phyloP scores from a whole-genome alignment of 176 grass and related monocot species.

The Saccharum spontaneum region DNA sequence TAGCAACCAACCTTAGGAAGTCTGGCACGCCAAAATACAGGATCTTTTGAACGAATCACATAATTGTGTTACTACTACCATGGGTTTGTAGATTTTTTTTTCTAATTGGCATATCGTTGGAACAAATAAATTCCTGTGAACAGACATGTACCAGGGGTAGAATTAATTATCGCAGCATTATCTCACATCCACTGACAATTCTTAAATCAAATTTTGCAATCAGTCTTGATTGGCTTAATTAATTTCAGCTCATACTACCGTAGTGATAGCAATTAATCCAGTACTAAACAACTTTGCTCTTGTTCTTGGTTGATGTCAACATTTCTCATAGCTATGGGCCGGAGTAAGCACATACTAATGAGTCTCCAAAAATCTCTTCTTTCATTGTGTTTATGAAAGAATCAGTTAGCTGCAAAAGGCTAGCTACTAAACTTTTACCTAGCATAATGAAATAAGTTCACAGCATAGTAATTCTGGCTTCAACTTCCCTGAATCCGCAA shows the following conservation, averaged over 20 bases:
- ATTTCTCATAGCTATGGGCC: background rate
- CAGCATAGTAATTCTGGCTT: too few species aligned
- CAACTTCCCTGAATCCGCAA: background rate
- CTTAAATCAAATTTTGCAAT: background rate
- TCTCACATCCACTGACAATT: background rate
- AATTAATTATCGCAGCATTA: background rate
- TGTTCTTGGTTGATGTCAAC: background rate
- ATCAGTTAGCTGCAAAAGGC: too few species aligned
- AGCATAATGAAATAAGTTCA: too few species aligned
- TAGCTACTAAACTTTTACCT: too few species aligned
- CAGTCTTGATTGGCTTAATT: background rate
- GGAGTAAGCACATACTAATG: background rate
- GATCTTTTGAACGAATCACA: background rate
- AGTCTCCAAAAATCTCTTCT: background rate
- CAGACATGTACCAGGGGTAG: background rate
- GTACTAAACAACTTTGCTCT: background rate
- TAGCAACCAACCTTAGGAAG: background rate
- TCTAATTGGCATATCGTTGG: background rate
- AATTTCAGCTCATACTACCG: background rate
- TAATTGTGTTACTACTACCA: background rate
- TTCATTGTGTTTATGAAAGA: too few species aligned
- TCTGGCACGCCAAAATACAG: background rate
- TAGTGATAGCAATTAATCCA: background rate
- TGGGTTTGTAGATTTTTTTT: background rate
- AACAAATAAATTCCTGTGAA: background rate